Base-by-base conservation (phyloP, 2,329 filamentous ascomycete genomes). In the Ophiobolus disseminans region DNA sequence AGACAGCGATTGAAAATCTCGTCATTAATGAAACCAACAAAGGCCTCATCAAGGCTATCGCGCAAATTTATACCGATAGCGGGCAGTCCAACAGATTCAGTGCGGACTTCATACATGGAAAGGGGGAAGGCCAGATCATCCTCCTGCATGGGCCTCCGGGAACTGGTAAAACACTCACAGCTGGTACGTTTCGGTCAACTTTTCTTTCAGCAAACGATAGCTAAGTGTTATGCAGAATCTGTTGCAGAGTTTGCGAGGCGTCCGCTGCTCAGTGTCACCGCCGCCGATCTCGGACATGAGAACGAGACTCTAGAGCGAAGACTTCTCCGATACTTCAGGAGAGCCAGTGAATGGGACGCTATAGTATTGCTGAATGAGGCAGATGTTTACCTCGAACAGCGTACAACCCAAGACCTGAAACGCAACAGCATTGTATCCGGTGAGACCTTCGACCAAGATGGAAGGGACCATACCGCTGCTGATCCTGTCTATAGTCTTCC, bases 111-210 rank as follows among this genome's bases (percentile, higher is more conserved):
- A 76, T 82, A 13, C 68, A 74, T 14, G 79, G 78, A 17, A 63
- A 63, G 17, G 60, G 60, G 4, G 50, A 56, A 13, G 60, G 60
- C 2, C 51, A 59, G 3, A 52, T 63, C 3, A 34, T 63, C 7
- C 49, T 61, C 16, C 42, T 59, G 5, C 58, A 62, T 31, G 55
- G 55, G 20, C 41, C 37, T 5, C 55, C 55, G 11, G 55, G 55
- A 13, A 53, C 48, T 16, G 55, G 55, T 1, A 36, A 36, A 80
- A 97, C 93, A 2, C 80, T 97, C 8, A 60, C 71, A n/a, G 60
- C 69, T 22, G 71, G 68, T 69, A 50, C 32, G 54, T 50, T 23
- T 36, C 25, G 3, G n/a, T 1, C 5, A n/a, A 7, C 10, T 7
- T 10, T 13, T 25, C 13, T 13, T 20, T 34, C 23, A 20, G 14